Evolutionary conservation across 441 rosid species (phyloP).

Genomic region (Adansonia madagascariensis): DNA sequence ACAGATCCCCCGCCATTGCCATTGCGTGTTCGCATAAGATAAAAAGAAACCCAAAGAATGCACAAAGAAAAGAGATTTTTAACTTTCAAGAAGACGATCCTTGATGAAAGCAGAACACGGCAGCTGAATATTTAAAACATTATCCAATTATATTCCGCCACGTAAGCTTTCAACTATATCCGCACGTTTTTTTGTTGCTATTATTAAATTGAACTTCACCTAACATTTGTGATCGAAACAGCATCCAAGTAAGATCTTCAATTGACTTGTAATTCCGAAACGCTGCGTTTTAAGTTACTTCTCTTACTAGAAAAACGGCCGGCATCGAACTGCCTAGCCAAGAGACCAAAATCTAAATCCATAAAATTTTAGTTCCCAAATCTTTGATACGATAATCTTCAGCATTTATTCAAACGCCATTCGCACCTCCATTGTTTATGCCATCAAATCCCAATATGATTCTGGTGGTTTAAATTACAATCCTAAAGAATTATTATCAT

Average conservation of each 20-base stretch:
- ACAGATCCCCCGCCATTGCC: conserved; percentile 53
- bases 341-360: conserved; percentile 29
- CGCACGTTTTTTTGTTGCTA: conserved; percentile 7
- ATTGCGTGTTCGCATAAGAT: not conserved
- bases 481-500: no score
- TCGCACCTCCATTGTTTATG: conserved; percentile 39
- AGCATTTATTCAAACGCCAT: conserved; percentile 49
- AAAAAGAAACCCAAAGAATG: not conserved
- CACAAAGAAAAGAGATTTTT: not conserved
- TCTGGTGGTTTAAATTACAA: conserved; percentile 2
- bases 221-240: conserved; percentile 3
- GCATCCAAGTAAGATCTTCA: not conserved
- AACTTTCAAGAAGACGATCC: not conserved
- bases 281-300: conserved; percentile 4
- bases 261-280: not conserved
- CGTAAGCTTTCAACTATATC: not conserved
- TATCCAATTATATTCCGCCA: not conserved
- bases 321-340: no score
- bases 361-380: conserved; percentile 30
- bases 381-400: no score
- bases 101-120: not conserved
- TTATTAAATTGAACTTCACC: not conserved
- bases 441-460: conserved; percentile 35
- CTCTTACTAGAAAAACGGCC: no score
- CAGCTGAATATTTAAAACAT: not conserved